Evolutionary conservation across 371 early-diverging fungal genomes (phyloP), one percentile per base, ranked within the genome.

Genomic region (Rhizopus sp.): DNA sequence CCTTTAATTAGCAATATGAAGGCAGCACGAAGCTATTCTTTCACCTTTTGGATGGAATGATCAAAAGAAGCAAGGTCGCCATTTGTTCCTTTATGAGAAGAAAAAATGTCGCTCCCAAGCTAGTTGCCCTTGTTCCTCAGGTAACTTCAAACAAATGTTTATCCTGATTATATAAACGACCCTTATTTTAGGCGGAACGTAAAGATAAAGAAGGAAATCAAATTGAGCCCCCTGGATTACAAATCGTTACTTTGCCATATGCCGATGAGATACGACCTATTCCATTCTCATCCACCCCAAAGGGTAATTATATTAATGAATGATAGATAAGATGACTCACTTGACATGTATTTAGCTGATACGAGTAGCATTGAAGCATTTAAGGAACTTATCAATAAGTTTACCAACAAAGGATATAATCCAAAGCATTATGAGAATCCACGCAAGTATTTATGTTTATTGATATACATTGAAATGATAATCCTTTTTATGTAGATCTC

Each of bases 161-260:
- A 23, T 2, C 23, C 23, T 6, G 5, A 17, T 34, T 32, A 16
- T 34, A 23, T 50, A 44, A 40, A n/a, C 7, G 6, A 23, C 23
- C 30, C 44, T 16, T 39, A 29, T 48, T 41, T 32, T 39, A 67
- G 64, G 47, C 34, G 23, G 80, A 81, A 29, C 60, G 65, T n/a
- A 17, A 62, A 29, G 66, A 70, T 57, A 42, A 53, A 39, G 33
- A 72, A 23, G 69, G 63, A 7, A 63, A 52, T 13, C 78, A 83
- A 59, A 62, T 76, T 12, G 66, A 64, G 9, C 86, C 85, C 2
- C 80, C 81, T 29, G 91, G 91, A 3, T 78, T 88, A 39, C 78
- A 88, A 55, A 47, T 88, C 35, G 66, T 88, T 39, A 70, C 68
- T 29, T 62, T 91, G 31, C 91, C 91, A 12, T 91, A 82, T 76